Evolutionary conservation across 768 basidiomycete species (phyloP).

Genomic region (Lepiota brunneoincarnata): DNA sequence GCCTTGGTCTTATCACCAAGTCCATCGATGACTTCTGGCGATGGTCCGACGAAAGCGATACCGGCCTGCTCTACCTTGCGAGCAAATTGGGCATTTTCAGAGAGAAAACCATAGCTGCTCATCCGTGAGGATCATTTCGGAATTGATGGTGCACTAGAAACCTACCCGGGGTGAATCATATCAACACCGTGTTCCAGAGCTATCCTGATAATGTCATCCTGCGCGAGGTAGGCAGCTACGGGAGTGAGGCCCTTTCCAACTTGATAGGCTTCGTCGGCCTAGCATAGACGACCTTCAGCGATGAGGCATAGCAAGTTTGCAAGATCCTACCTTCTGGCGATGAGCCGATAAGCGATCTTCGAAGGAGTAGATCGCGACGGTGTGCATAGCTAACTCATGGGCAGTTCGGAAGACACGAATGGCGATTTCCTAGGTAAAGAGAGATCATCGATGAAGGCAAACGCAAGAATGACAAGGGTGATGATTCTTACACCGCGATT

Average conservation of each 20-base stretch:
- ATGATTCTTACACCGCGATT: slow-evolving; percentile 75
- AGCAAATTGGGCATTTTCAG: slow-evolving; percentile 97
- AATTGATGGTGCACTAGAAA: slow-evolving; percentile 8
- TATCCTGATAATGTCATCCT: slow-evolving; percentile 94
- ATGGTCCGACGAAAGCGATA: slow-evolving; percentile 93
- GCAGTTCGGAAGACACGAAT: slow-evolving; percentile 98
- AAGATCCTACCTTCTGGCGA: slow-evolving; percentile 79
- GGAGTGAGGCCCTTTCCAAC: slow-evolving; percentile 96
- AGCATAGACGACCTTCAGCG: slow-evolving; percentile 22
- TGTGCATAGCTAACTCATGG: slow-evolving; percentile 98
- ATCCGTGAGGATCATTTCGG: neutral
- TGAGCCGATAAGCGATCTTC: slow-evolving; percentile 97
- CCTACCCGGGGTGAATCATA: slow-evolving; percentile 98
- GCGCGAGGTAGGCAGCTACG: slow-evolving; percentile 94
- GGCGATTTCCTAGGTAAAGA: slow-evolving; percentile 84
- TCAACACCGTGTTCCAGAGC: slow-evolving; percentile 98
- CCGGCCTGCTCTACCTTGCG: slow-evolving; percentile 97
- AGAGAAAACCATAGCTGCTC: slow-evolving; percentile 90
- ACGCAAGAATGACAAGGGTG: neutral
- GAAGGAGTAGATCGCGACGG: slow-evolving; percentile 96
- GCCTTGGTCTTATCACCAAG: slow-evolving; percentile 99
- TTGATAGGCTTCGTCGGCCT: slow-evolving; percentile 99
- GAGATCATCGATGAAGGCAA: slow-evolving; percentile 12
- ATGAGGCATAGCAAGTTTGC: slow-evolving; percentile 18
- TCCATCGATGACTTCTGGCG: slow-evolving; percentile 94